Percentiles rank a stretch among this genome's conserved stretches.
These are phyloP conservation scores for Ilex aquifolium DNA, from an alignment of 257 asterid species.

Conservation along the genomic window DNA sequence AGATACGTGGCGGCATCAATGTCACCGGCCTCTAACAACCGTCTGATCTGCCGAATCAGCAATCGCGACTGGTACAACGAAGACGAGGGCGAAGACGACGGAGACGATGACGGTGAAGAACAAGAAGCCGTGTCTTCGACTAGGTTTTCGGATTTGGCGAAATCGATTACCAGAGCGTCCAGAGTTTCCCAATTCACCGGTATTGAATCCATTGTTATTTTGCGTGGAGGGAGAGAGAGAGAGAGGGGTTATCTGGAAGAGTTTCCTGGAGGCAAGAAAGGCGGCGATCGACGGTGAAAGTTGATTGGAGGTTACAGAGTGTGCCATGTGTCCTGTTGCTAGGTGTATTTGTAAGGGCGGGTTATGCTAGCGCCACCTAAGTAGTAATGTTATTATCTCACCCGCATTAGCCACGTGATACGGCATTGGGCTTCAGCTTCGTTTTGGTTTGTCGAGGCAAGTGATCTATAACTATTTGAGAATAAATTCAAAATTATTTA, in stretches of 20 bases:
- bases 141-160: conserved; percentile 82
- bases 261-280: background rate
- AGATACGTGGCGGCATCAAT: conserved; percentile 75
- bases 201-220: conserved; percentile 46
- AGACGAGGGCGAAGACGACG: conserved; percentile 24
- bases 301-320: no score
- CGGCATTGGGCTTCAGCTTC: no score
- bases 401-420: no score
- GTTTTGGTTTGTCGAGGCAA: no score
- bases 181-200: conserved; percentile 93
- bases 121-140: conserved; percentile 51
- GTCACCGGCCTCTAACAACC: conserved; percentile 68
- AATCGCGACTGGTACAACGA: conserved; percentile 73
- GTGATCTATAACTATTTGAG: no score
- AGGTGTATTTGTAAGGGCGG: no score
- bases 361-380: no score
- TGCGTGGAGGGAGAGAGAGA: background rate
- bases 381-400: no score
- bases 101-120: conserved; percentile 27
- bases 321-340: no score
- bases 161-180: conserved; percentile 81
- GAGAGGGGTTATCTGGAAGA: background rate
- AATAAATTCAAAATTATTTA: no score
- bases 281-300: background rate
- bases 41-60: conserved; percentile 77